A percentile compares a stretch with the other conserved stretches of the same genome.
phyloP scores from a whole-genome alignment of 768 basidiomycete species.

The Tricholoma flavovirens region DNA sequence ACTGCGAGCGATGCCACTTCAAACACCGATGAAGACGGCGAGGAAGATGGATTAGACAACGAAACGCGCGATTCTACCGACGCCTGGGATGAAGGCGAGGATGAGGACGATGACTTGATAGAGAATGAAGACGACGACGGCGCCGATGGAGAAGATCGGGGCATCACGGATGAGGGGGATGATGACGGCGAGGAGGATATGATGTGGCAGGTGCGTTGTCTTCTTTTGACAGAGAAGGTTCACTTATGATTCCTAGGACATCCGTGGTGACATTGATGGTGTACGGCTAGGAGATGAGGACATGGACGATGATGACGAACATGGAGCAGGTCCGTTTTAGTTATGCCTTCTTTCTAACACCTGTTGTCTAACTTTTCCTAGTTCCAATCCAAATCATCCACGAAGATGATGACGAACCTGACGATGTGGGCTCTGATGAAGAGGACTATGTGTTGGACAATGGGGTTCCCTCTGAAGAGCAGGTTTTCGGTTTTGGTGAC shows the following conservation, averaged over 20 bases:
- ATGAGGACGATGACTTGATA: slow-evolving; percentile 60
- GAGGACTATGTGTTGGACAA: slow-evolving; percentile 49
- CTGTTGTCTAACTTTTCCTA: slow-evolving; percentile 4
- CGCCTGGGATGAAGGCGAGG: slow-evolving; percentile 64
- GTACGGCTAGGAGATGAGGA: slow-evolving; percentile 43
- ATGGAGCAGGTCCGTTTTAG: slow-evolving; percentile 37
- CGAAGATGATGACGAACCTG: slow-evolving; percentile 56
- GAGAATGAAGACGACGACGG: slow-evolving; percentile 47
- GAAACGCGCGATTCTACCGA: slow-evolving; percentile 52
- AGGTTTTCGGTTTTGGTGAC: slow-evolving; percentile 51
- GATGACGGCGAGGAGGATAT: slow-evolving; percentile 49
- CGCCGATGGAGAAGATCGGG: slow-evolving; percentile 35
- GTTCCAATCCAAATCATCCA: slow-evolving; percentile 56
- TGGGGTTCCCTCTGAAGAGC: slow-evolving; percentile 35
- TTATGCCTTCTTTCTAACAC: background rate
- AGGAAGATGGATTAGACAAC: slow-evolving; percentile 59
- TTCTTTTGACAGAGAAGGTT: background rate
- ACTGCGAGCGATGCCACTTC: slow-evolving; percentile 81
- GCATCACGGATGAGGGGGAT: slow-evolving; percentile 45
- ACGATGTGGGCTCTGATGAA: slow-evolving; percentile 59
- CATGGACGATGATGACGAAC: slow-evolving; percentile 58
- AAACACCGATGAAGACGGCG: slow-evolving; percentile 63
- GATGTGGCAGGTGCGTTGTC: slow-evolving; percentile 49
- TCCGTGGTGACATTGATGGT: slow-evolving; percentile 41
- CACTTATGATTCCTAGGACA: slow-evolving; percentile 33